phyloP scores from a whole-genome alignment of 2,329 filamentous ascomycete species.

The Aspergillus arachidicola region DNA sequence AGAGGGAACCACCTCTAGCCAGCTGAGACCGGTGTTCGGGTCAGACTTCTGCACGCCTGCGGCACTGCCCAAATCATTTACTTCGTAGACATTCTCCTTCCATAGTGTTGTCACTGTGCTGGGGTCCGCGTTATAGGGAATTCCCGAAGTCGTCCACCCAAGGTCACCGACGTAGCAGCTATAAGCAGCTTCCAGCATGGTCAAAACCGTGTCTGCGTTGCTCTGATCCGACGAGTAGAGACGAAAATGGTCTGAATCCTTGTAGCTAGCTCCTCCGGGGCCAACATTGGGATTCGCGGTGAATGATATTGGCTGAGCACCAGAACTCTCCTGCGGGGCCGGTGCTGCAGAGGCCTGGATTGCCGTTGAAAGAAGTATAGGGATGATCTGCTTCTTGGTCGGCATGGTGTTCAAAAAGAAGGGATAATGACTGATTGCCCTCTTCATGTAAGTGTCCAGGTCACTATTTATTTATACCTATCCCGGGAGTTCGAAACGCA shows the following conservation, averaged over 20 bases:
- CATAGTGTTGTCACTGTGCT: conserved; percentile 5
- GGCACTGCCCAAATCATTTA: conserved; percentile 4
- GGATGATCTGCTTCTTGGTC: neutral
- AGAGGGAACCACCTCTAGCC: conserved; percentile 5
- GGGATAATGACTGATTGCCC: neutral
- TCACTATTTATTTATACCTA: neutral
- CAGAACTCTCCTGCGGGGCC: neutral
- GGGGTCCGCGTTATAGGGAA: conserved; percentile 8
- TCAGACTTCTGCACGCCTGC: conserved; percentile 12
- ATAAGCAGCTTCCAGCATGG: conserved; percentile 16
- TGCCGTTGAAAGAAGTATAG: neutral
- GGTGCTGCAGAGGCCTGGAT: neutral
- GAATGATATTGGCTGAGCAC: conserved; percentile 2
- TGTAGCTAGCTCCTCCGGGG: conserved; percentile 9
- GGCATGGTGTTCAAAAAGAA: neutral
- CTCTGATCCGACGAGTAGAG: conserved; percentile 8
- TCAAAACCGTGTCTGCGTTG: neutral
- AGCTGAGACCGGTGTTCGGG: conserved; percentile 4
- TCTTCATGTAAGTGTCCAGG: neutral
- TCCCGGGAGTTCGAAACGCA: neutral
- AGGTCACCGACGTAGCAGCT: conserved; percentile 14
- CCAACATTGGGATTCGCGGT: conserved; percentile 15
- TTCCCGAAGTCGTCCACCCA: conserved; percentile 5
- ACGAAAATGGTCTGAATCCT: conserved; percentile 15
- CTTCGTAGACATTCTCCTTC: conserved; percentile 16